These are phyloP conservation scores for Globisporangium viniferum DNA, from an alignment of 352 stramenopile genomes.

Conservation along the genomic window DNA sequence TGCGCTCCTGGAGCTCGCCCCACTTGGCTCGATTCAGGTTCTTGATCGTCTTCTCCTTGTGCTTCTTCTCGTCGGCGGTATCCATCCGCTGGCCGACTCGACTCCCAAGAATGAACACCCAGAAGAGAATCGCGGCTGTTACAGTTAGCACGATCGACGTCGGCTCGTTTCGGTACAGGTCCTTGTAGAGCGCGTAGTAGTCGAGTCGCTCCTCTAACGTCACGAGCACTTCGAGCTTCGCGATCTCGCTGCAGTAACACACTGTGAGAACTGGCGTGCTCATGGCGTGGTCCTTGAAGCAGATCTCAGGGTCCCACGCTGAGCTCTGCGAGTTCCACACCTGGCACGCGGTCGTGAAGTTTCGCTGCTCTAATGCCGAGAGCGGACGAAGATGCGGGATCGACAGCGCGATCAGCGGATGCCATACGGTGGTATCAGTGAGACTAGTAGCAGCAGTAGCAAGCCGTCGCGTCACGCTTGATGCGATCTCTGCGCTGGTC, in stretches of 20 bases:
- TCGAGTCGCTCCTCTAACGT: slow-evolving; percentile 61
- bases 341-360: slow-evolving; percentile 61
- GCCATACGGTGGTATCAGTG: slow-evolving; percentile 21
- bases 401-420: slow-evolving; percentile 39
- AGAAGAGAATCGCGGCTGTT: slow-evolving; percentile 36
- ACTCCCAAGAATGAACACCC: slow-evolving; percentile 28
- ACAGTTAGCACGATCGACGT: slow-evolving; percentile 46
- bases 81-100: slow-evolving; percentile 38
- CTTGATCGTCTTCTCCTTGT: slow-evolving; percentile 59
- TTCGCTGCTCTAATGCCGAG: slow-evolving; percentile 38
- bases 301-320: slow-evolving; percentile 47
- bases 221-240: slow-evolving; percentile 53
- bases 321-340: slow-evolving; percentile 39
- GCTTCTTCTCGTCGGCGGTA: slow-evolving; percentile 25
- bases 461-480: slow-evolving; percentile 7
- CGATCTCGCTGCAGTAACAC: slow-evolving; percentile 53
- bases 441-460: background rate
- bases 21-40: slow-evolving; percentile 62
- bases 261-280: slow-evolving; percentile 42
- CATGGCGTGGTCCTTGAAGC: slow-evolving; percentile 49
- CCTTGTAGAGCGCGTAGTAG: slow-evolving; percentile 47
- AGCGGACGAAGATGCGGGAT: slow-evolving; percentile 51
- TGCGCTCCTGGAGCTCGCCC: slow-evolving; percentile 54
- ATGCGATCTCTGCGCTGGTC: background rate
- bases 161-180: slow-evolving; percentile 63